Conservation (phyloP, 345 rosid genomes). For the Trapa incisa region DNA sequence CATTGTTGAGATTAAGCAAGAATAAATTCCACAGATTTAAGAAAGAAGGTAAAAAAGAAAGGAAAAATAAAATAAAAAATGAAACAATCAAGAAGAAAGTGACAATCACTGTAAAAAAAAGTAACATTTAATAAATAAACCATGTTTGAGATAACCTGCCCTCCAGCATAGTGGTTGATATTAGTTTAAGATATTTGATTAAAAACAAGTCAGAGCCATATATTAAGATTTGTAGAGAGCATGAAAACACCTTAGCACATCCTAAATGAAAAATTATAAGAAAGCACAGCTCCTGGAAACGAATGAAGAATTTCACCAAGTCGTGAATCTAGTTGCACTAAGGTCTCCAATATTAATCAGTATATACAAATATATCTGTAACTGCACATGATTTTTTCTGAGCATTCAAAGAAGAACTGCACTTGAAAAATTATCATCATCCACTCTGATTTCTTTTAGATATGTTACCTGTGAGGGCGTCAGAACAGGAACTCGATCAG, state of each 20-base stretch:
- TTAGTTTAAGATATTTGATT: too few relatives aligned
- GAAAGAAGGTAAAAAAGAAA: not conserved
- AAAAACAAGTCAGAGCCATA: not conserved
- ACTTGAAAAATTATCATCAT: not conserved
- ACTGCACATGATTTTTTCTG: too few relatives aligned
- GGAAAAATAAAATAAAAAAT: not conserved
- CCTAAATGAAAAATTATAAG: not conserved
- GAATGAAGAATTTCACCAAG: not conserved
- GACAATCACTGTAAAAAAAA: too few relatives aligned
- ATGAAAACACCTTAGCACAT: not conserved
- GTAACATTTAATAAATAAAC: too few relatives aligned
- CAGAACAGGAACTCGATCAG: constrained; percentile 88
- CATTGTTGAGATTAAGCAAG: not conserved
- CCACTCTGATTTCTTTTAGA: not conserved
- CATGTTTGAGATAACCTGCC: too few relatives aligned
- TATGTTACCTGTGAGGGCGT: constrained; percentile 76
- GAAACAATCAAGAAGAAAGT: not conserved
- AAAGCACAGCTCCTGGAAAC: not conserved
- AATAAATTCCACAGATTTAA: not conserved
- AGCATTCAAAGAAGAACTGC: not conserved
- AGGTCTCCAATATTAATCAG: not conserved
- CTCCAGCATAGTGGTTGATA: not conserved
- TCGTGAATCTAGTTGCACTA: not conserved
- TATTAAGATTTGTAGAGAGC: not conserved
- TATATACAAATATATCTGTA: not conserved